A percentile compares a stretch with the other conserved stretches of the same genome.
Conservation (phyloP, 1,139 yeast genomes). For the Pichia sp. region DNA sequence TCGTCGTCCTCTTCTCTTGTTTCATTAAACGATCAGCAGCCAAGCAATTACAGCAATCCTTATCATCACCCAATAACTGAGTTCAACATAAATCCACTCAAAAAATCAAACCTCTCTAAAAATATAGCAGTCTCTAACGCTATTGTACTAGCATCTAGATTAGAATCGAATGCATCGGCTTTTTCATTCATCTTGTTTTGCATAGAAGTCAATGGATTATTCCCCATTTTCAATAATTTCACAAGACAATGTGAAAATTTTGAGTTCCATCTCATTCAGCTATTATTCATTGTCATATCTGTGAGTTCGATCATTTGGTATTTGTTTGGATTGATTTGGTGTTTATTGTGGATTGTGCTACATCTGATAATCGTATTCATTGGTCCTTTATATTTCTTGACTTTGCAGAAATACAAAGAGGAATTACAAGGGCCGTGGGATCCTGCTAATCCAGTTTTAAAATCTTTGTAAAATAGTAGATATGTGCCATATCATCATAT, state of each 20-base stretch:
- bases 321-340: constrained; percentile 33
- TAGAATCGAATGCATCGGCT: constrained; percentile 64
- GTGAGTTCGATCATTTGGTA: constrained; percentile 26
- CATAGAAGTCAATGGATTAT: constrained; percentile 60
- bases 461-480: constrained; percentile 8
- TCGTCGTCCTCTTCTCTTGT: neutral
- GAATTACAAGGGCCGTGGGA: constrained; percentile 96
- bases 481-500: no score
- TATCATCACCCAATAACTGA: neutral
- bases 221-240: constrained; percentile 63
- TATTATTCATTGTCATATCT: constrained; percentile 22
- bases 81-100: constrained; percentile 6
- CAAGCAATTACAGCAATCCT: neutral
- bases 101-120: constrained; percentile 61
- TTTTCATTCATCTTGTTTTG: constrained; percentile 75
- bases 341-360: constrained; percentile 41
- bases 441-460: constrained; percentile 60
- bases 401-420: constrained; percentile 72
- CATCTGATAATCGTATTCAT: constrained; percentile 44
- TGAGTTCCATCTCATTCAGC: constrained; percentile 30
- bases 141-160: constrained; percentile 80
- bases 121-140: constrained; percentile 82
- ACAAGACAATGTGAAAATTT: constrained; percentile 33
- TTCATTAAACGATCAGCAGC: neutral
- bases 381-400: constrained; percentile 64